Conservation (phyloP, 768 basidiomycete species). For the Astraeus odoratus region DNA sequence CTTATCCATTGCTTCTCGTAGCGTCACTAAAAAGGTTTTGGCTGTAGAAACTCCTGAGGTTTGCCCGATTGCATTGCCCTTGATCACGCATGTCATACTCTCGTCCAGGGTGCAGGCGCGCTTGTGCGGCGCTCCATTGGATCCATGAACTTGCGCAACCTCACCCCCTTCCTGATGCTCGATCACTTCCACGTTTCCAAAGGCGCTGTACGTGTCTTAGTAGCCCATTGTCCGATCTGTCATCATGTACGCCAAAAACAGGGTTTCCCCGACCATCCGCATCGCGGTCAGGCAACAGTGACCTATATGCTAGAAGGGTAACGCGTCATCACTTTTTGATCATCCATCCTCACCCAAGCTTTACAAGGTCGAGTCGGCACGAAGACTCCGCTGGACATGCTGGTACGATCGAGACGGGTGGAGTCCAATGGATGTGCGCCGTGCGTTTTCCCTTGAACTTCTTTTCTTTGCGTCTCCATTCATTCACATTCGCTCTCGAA, state of each 20-base stretch:
- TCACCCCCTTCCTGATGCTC: slow-evolving; percentile 88
- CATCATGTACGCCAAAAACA: slow-evolving; percentile 16
- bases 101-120: slow-evolving; percentile 65
- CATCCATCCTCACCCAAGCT: background rate
- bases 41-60: slow-evolving; percentile 74
- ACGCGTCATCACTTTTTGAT: slow-evolving; percentile 1
- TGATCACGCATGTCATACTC: background rate
- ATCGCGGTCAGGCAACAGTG: slow-evolving; percentile 82
- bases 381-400: slow-evolving; percentile 90
- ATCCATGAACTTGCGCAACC: slow-evolving; percentile 59
- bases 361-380: slow-evolving; percentile 57
- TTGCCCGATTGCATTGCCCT: background rate
- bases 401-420: slow-evolving; percentile 70
- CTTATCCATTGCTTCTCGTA: slow-evolving; percentile 44
- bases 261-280: slow-evolving; percentile 93
- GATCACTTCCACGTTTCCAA: slow-evolving; percentile 70
- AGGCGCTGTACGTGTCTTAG: slow-evolving; percentile 50
- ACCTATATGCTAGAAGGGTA: slow-evolving; percentile 88
- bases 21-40: slow-evolving; percentile 69
- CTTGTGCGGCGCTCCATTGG: slow-evolving; percentile 86
- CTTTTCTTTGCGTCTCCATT: background rate
- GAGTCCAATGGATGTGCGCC: slow-evolving; percentile 94
- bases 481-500: slow-evolving; percentile 2
- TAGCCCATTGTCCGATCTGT: background rate
- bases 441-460: slow-evolving; percentile 33